phyloP scores from a whole-genome alignment of 192 early-diverging fungal genomes.

The Coemansia aciculifera region DNA sequence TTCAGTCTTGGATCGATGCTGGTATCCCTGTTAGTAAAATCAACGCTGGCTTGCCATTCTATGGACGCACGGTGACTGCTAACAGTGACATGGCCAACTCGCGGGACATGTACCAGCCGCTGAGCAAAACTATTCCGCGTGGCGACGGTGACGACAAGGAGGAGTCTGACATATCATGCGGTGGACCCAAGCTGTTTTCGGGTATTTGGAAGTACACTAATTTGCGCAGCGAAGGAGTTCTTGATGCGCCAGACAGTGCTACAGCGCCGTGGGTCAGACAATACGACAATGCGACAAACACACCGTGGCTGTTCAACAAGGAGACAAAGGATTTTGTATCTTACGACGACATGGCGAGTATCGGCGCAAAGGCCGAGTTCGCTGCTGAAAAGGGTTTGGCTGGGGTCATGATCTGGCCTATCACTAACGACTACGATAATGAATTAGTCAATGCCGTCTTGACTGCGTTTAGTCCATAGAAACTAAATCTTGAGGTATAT shows the following conservation, averaged over 20 bases:
- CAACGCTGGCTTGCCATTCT: constrained; percentile 62
- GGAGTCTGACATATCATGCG: constrained; percentile 38
- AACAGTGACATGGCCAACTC: constrained; percentile 24
- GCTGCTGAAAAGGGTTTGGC: constrained; percentile 51
- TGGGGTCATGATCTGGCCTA: constrained; percentile 74
- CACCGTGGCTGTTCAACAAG: constrained; percentile 74
- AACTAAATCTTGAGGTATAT: too few relatives aligned
- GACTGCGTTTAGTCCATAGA: background rate
- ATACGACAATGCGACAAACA: constrained; percentile 61
- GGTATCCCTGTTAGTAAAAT: constrained; percentile 63
- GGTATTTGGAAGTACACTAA: constrained; percentile 70
- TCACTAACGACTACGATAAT: constrained; percentile 65
- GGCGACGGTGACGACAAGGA: constrained; percentile 60
- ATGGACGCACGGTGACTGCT: constrained; percentile 60
- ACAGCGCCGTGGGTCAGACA: constrained; percentile 59
- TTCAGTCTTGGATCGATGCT: constrained; percentile 59
- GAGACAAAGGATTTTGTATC: constrained; percentile 63
- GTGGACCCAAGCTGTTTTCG: constrained; percentile 53
- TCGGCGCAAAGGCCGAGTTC: constrained; percentile 58
- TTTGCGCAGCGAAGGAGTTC: constrained; percentile 59
- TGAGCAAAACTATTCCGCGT: constrained; percentile 48
- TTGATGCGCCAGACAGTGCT: constrained; percentile 51
- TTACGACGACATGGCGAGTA: constrained; percentile 60
- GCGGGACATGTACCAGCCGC: constrained; percentile 38
- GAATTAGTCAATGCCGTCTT: constrained; percentile 44